Conservation (phyloP, 192 early-diverging fungal genomes). For the Gryganskiella cystojenkinii region DNA sequence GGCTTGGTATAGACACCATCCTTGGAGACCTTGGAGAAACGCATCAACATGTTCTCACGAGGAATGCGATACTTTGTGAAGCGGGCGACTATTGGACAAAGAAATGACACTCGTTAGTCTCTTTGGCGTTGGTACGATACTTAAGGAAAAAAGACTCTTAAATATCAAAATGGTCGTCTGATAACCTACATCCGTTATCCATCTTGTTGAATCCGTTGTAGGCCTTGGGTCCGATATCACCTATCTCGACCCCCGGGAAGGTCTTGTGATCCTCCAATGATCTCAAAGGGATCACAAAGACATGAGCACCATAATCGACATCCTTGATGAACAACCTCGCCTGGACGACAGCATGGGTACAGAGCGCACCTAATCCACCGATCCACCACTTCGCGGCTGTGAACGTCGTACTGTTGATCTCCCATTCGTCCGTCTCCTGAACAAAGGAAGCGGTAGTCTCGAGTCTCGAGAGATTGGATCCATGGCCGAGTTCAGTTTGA, state of each 20-base stretch:
- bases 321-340: constrained; percentile 64
- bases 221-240: constrained; percentile 71
- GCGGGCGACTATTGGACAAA: constrained; percentile 56
- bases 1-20: constrained; percentile 66
- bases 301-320: constrained; percentile 66
- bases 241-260: constrained; percentile 62
- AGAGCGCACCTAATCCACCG: constrained; percentile 70
- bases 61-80: constrained; percentile 78
- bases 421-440: constrained; percentile 84
- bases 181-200: constrained; percentile 51
- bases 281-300: constrained; percentile 69
- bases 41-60: constrained; percentile 63
- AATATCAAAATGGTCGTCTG: neutral
- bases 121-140: constrained; percentile 37
- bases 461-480: constrained; percentile 79
- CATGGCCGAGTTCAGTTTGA: constrained; percentile 77
- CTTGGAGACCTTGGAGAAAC: constrained; percentile 61
- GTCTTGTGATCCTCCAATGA: constrained; percentile 66
- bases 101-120: constrained; percentile 43
- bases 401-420: constrained; percentile 78
- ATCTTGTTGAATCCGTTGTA: constrained; percentile 53
- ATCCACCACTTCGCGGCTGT: constrained; percentile 74
- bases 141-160: constrained; percentile 20
- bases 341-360: constrained; percentile 69
- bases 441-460: constrained; percentile 87